Evolutionary conservation across 129 eudicot species (phyloP).

Genomic region (sunflower (Helianthus annuus)): DNA sequence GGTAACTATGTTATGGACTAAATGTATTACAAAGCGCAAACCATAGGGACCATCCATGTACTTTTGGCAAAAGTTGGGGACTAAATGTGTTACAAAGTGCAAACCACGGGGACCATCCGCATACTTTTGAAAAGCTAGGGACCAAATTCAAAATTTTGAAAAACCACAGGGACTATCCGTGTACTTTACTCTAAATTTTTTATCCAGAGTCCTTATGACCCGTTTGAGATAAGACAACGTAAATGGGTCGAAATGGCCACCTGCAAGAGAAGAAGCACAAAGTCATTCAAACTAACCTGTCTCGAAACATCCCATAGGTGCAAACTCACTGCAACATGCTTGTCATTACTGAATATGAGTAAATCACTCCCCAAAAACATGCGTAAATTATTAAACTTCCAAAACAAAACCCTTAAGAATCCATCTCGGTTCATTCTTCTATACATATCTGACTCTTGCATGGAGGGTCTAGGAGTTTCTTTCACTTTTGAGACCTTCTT

Average conservation of each 20-base stretch:
- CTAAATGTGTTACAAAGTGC: too few relatives aligned
- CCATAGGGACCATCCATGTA: too few relatives aligned
- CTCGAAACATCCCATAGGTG: constrained; percentile 98
- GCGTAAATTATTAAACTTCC: constrained; percentile 95
- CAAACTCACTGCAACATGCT: constrained; percentile 92
- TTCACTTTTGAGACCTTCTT: constrained; percentile 76
- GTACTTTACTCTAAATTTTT: too few relatives aligned
- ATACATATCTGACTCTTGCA: constrained; percentile 89
- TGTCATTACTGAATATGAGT: constrained; percentile 92
- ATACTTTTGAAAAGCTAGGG: too few relatives aligned
- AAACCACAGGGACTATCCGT: too few relatives aligned
- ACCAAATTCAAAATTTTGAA: too few relatives aligned
- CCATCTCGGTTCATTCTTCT: constrained; percentile 74
- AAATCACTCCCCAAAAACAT: constrained; percentile 97
- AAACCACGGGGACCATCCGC: too few relatives aligned
- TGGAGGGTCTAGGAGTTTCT: constrained; percentile 71
- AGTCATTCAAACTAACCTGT: constrained; percentile 47
- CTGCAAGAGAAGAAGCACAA: not conserved
- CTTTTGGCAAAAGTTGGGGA: too few relatives aligned
- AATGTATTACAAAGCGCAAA: too few relatives aligned
- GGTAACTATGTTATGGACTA: too few relatives aligned
- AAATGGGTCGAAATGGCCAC: not conserved
- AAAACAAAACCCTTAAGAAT: constrained; percentile 74
- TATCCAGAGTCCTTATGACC: not conserved
- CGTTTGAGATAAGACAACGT: constrained; percentile 8